Percentiles rank a stretch among this genome's conserved stretches.
phyloP scores from a whole-genome alignment of 2,329 filamentous ascomycete species.

The Claviceps fusiformis region DNA sequence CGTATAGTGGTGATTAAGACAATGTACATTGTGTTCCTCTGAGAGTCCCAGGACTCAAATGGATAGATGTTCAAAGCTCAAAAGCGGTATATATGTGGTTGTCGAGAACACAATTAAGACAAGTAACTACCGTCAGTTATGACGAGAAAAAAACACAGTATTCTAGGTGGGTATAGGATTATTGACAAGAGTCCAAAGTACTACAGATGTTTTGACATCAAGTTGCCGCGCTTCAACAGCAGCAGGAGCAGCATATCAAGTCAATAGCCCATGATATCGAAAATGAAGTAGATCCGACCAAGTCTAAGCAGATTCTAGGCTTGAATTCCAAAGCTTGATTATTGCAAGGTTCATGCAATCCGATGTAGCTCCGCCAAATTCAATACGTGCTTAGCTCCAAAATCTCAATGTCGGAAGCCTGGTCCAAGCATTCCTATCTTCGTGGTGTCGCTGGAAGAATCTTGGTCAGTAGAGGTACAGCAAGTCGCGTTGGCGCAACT shows the following conservation, averaged over 20 bases:
- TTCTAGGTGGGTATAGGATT: slow-evolving; percentile 1
- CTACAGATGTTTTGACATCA: neutral
- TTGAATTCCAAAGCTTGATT: neutral
- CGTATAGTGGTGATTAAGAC: too few species aligned
- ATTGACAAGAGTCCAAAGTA: neutral
- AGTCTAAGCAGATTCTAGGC: neutral
- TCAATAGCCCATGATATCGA: neutral
- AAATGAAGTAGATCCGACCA: neutral
- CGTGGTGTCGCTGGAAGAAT: slow-evolving; percentile 29
- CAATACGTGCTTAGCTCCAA: too few species aligned
- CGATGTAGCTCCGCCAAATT: neutral
- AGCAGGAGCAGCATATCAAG: neutral
- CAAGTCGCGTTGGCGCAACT: slow-evolving; percentile 28
- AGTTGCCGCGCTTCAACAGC: neutral
- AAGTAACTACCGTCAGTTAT: neutral
- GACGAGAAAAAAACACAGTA: neutral
- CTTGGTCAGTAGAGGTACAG: slow-evolving; percentile 29
- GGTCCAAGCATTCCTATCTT: slow-evolving; percentile 28
- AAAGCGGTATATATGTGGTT: neutral
- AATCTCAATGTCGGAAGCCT: slow-evolving; percentile 6
- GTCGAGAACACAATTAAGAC: neutral
- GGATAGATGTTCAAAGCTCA: neutral
- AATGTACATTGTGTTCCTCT: too few species aligned
- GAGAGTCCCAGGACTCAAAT: neutral
- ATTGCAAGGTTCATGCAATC: neutral